Conservation (phyloP, 1,284 basidiomycete species). For the Heterobasidion annosum region DNA sequence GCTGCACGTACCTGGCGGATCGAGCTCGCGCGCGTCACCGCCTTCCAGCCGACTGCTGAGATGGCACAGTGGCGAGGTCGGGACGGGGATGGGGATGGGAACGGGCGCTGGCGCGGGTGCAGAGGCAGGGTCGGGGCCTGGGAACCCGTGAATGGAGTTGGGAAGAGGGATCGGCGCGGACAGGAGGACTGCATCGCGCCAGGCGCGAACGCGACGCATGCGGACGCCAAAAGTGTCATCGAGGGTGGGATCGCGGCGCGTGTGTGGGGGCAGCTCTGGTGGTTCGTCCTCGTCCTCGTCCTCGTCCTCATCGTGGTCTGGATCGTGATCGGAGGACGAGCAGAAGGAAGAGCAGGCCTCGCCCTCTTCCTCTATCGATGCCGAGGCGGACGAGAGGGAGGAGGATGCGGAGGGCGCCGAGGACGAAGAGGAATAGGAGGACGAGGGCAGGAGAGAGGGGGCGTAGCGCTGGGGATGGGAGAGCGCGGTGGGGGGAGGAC, state of each 20-base stretch:
- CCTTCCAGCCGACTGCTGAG: no score
- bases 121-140: background rate
- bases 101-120: constrained; percentile 1
- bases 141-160: constrained; percentile 34
- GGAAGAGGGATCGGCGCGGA: constrained; percentile 27
- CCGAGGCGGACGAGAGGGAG: constrained; percentile 26
- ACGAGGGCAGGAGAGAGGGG: constrained; percentile 16
- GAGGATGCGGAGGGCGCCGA: constrained; percentile 26
- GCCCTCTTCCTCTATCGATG: constrained; percentile 24
- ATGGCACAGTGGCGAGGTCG: no score
- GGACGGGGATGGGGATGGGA: background rate
- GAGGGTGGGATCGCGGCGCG: constrained; percentile 21
- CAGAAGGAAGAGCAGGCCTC: constrained; percentile 50
- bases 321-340: constrained; percentile 33
- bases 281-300: constrained; percentile 7
- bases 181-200: constrained; percentile 31
- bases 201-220: constrained; percentile 49
- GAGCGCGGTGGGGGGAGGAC: constrained; percentile 37
- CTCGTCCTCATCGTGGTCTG: constrained; percentile 21
- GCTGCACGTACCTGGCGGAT: background rate
- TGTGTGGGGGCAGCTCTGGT: constrained; percentile 11
- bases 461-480: constrained; percentile 22
- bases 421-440: constrained; percentile 28
- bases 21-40: background rate
- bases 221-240: constrained; percentile 40